phyloP scores from a whole-genome alignment of 1,139 yeast genomes.

The Pneumocystis murina region DNA sequence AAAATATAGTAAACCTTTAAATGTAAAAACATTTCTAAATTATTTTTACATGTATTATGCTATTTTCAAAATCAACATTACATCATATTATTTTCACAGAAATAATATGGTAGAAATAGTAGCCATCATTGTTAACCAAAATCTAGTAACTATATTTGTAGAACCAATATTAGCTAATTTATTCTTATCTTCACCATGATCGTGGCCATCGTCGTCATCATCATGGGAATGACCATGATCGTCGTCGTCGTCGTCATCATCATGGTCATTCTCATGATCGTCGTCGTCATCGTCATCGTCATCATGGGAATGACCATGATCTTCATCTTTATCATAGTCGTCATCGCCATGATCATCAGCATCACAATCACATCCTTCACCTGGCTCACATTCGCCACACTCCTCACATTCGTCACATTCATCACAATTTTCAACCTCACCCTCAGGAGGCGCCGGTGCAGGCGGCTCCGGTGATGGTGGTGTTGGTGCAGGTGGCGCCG shows the following conservation, averaged over 20 bases:
- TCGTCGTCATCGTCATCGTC: background rate
- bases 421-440: background rate
- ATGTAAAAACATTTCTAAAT: background rate
- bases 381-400: background rate
- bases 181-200: background rate
- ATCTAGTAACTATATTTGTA: background rate
- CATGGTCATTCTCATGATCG: background rate
- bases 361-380: background rate
- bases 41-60: background rate
- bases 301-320: no score
- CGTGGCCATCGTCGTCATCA: background rate
- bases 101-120: background rate
- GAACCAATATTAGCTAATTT: background rate
- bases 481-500: no score
- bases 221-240: background rate
- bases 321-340: background rate
- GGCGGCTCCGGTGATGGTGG: background rate
- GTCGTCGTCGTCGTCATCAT: background rate
- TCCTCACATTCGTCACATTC: background rate
- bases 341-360: background rate
- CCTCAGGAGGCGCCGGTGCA: background rate
- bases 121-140: background rate
- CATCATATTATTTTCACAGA: background rate
- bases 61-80: background rate
- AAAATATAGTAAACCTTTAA: background rate